Conservation (phyloP, 495 filamentous ascomycete species). For the Articulospora tetracladia region DNA sequence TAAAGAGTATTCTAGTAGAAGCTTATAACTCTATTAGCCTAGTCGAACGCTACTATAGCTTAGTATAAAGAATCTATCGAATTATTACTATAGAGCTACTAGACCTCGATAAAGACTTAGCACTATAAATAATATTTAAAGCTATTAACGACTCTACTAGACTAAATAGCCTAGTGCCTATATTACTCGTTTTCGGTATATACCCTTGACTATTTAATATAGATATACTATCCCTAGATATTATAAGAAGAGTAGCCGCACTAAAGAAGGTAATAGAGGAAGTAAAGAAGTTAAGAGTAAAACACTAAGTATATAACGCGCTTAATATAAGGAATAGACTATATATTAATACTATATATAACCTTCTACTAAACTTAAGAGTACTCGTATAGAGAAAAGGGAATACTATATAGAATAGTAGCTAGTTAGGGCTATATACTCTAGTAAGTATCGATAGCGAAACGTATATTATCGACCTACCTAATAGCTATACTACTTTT, state of each 20-base stretch:
- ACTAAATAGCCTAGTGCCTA: slow-evolving; percentile 19
- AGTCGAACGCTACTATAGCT: no score
- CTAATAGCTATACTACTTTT: background rate
- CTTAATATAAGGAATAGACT: slow-evolving; percentile 19
- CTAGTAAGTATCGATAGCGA: background rate
- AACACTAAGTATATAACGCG: slow-evolving; percentile 11
- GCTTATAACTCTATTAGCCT: no score
- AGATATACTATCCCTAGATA: background rate
- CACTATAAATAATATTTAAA: slow-evolving; percentile 26
- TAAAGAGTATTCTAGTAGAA: no score
- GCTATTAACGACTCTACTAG: slow-evolving; percentile 22
- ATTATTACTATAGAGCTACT: slow-evolving; percentile 20
- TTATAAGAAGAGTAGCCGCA: slow-evolving; percentile 10
- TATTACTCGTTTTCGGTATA: slow-evolving; percentile 14
- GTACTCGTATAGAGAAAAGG: slow-evolving; percentile 4
- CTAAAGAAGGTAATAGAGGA: slow-evolving; percentile 19
- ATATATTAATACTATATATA: background rate
- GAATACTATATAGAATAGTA: background rate
- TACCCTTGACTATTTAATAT: slow-evolving; percentile 10
- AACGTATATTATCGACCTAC: background rate
- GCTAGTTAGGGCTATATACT: background rate
- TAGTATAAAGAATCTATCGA: no score
- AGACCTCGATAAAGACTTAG: background rate
- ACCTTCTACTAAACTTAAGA: background rate
- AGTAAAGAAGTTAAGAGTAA: slow-evolving; percentile 15